Evolutionary conservation across 2,329 filamentous ascomycete genomes (phyloP).

Genomic region (Ophiosphaerella herpotricha): DNA sequence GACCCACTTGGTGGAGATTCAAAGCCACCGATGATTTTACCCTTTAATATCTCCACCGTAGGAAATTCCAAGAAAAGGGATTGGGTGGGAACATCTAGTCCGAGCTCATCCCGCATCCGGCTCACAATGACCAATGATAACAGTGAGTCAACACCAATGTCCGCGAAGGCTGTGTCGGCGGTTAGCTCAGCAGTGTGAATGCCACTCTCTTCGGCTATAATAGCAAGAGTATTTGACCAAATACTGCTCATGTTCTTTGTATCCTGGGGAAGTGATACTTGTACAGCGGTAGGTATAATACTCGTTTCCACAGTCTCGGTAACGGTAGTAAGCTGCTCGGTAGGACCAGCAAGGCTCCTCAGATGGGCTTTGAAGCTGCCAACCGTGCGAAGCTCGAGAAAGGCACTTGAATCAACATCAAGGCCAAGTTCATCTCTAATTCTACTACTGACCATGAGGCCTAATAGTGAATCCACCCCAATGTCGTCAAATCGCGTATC

Average conservation of each 20-base stretch:
- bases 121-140: slow-evolving; percentile 27
- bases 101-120: slow-evolving; percentile 18
- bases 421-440: slow-evolving; percentile 31
- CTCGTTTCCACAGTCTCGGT: background rate
- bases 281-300: background rate
- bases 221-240: slow-evolving; percentile 16
- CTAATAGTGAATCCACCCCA: slow-evolving; percentile 35
- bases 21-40: background rate
- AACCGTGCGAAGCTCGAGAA: background rate
- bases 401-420: slow-evolving; percentile 7
- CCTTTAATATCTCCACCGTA: slow-evolving; percentile 51
- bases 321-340: background rate
- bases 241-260: slow-evolving; percentile 31
- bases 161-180: slow-evolving; percentile 23
- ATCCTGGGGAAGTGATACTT: slow-evolving; percentile 1
- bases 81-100: slow-evolving; percentile 32
- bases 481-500: slow-evolving; percentile 26
- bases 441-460: slow-evolving; percentile 20
- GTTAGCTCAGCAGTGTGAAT: slow-evolving; percentile 1
- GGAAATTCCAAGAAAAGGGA: slow-evolving; percentile 49
- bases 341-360: background rate
- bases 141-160: slow-evolving; percentile 38
- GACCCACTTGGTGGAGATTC: background rate
- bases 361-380: background rate
- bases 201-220: slow-evolving; percentile 9